Evolutionary conservation across 768 basidiomycete genomes (phyloP), one percentile per base, ranked within the genome.

Genomic region (Leccinum subtestaceum): DNA sequence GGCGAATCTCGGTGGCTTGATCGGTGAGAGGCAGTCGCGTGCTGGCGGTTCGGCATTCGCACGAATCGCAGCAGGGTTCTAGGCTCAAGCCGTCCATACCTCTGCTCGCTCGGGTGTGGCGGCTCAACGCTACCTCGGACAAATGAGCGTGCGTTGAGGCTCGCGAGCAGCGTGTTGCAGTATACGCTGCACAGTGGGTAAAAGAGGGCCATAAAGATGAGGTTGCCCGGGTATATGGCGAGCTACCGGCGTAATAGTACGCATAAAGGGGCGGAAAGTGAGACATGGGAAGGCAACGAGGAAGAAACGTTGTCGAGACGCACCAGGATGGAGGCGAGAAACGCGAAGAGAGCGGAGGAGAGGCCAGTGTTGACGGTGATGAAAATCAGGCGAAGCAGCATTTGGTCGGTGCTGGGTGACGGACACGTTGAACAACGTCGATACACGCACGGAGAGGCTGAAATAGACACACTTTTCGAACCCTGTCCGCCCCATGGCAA

Each of bases 111-210:
- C 54, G 13, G 56, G 55, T 13, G 47, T 13, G 15, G 21, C 8
- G 19, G 56, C 60, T 19, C 10, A 4, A 43, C 43, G n/a, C 43
- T 43, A 5, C 43, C 43, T 2, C n/a, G 43, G 10, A 40, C 21
- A 45, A 61, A 68, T 27, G 60, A 36, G 38, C 72, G 69, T 0
- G 66, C 61, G 25, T 75, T 72, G 53, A 74, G 65, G 58, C 64
- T 76, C 45, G 67, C 70, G 34, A 76, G 67, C 5, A 75, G 49
- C 25, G 74, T 71, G 60, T 71, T 73, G 50, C 73, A 67, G 47
- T 76, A 76, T 15, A 74, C 60, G 31, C 71, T 65, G 49, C 72
- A 70, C 23, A 75, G 62, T 5, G 74, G 69, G 46, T 64, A 70
- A 52, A 70, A 74, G 40, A 74, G 17, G 5, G 65, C 67, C 15